Base-by-base conservation (phyloP, 2,329 filamentous ascomycete genomes). In the Pseudogymnoascus sp. region DNA sequence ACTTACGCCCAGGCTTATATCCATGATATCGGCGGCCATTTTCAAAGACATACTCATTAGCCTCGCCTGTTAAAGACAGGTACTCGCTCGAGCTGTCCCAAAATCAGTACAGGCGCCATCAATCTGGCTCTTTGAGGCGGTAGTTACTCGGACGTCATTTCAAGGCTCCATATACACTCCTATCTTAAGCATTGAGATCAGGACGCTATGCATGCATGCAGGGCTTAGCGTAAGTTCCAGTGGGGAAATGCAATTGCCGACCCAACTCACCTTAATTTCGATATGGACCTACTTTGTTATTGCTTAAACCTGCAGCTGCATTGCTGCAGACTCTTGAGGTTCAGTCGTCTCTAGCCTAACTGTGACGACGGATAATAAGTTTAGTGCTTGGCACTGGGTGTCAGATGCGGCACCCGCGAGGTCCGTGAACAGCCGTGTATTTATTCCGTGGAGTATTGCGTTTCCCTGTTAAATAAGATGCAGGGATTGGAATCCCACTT, bases 1-100 rank as follows among this genome's bases (percentile, higher is more conserved):
- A 56, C 50, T 34, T 56, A 56, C 34, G 38, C 42, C 23, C 63
- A 11, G 40, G 62, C 60, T 40, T 63, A 53, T 62, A 64, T 34
- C 36, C 62, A 37, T 64, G 62, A 37, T 64, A 64, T 0, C 62
- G 31, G 2, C 62, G 56, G 14, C 62, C 62, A 64, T 64, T 64
- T 59, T 64, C 59, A 12, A 56, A 56, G n/a, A 56, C 50, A 34
- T 56, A 56, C 25, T 56, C 50, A 34, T 56, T 34, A 1, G 50
- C 50, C 50, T 56, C 50, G 7, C n/a, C 10, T 4, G 50, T 56
- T 34, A 56, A 18, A 34, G 50, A 56, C 8, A 34, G 50, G 8
- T 56, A 56, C n/a, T 56, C 50, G 50, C 50, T 56, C 50, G 25
- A 18, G 50, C 50, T 56, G n/a, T 14, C 25, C n/a, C n/a, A 7